Evolutionary conservation across 306 rosid genomes (phyloP), one percentile per base, ranked within the genome.

Genomic region (Casuarina cunninghamiana): DNA sequence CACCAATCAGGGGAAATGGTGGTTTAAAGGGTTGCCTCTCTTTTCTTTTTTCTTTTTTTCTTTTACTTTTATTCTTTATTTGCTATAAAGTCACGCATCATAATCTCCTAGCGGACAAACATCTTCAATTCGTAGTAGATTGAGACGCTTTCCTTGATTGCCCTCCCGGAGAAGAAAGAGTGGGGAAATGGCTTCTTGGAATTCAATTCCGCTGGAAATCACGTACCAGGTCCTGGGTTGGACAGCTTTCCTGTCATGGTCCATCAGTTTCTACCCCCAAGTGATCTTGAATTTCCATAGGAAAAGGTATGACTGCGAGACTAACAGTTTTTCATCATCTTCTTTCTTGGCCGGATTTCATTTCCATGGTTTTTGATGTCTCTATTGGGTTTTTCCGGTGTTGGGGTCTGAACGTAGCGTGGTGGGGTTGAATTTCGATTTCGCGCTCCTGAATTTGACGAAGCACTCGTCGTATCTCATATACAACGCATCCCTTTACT

Each of bases 371-470:
- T 71, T 41, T 5, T 5, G 58, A 60, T 50, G n/a, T 19, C 75
- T 3, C 73, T 38, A 10, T 39, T 61, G 53, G 26, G 39, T 2
- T 32, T 50, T 68, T 61, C 17, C 71, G 55, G 79, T 49, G 21
- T 44, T 76, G 55, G 32, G 49, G 74, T 4, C 26, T 74, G 39
- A 61, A 55, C 67, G 45, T 5, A 92, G 98, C 80, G 98, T 95
- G 58, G 98, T 95, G 72, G 98, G 98, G 16, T 58, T 95, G 86
- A 95, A 88, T 88, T 88, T 91, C 79, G 96, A 92, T 88, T 95
- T 91, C 21, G 93, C 88, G 84, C 46, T 95, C 63, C 80, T 95
- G 81, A 95, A 93, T 79, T 79, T 95, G 83, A 89, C 97, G 0
- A 95, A 95, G 85, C 99, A 95, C 83, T 69, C 93, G 2, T 78